These are phyloP conservation scores for Phalaenopsis equestris DNA, from an alignment of 106 monocot genomes.

Conservation along the genomic window DNA sequence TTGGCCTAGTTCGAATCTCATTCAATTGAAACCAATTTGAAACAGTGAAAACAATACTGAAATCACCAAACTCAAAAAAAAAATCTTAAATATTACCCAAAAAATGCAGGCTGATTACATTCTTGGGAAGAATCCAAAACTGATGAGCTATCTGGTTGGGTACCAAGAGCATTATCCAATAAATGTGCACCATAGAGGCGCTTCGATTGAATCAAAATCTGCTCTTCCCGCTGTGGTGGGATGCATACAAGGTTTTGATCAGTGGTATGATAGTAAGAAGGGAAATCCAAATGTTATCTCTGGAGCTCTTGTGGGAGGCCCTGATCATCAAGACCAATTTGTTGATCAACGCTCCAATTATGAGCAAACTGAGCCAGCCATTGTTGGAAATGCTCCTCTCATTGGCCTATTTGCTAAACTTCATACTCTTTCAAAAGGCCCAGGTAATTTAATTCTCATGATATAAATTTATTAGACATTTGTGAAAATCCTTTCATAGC, in stretches of 20 bases:
- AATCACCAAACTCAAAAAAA: too few species aligned
- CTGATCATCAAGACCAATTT: conserved; percentile 56
- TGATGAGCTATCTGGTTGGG: conserved; percentile 79
- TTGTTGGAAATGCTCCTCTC: conserved; percentile 63
- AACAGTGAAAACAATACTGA: background rate
- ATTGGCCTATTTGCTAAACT: conserved; percentile 70
- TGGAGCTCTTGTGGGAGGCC: conserved; percentile 90
- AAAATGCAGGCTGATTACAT: conserved; percentile 67
- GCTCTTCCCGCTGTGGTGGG: conserved; percentile 32
- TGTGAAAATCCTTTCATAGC: background rate
- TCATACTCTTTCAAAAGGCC: conserved; percentile 9
- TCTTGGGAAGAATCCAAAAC: conserved; percentile 79
- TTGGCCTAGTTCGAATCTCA: too few species aligned
- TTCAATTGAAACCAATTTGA: too few species aligned
- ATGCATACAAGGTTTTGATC: conserved; percentile 59
- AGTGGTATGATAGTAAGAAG: conserved; percentile 33
- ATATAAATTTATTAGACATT: background rate
- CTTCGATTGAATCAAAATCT: conserved; percentile 33
- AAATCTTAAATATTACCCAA: too few species aligned
- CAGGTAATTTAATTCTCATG: conserved; percentile 18
- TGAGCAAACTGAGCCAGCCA: conserved; percentile 75
- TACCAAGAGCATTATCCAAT: conserved; percentile 32
- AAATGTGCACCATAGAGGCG: conserved; percentile 49
- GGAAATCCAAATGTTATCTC: conserved; percentile 57
- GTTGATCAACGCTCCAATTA: conserved; percentile 48